A percentile compares a stretch with the other conserved stretches of the same genome.
Evolutionary conservation across 306 rosid genomes (phyloP).

Genomic region (Ziziphus jujuba): DNA sequence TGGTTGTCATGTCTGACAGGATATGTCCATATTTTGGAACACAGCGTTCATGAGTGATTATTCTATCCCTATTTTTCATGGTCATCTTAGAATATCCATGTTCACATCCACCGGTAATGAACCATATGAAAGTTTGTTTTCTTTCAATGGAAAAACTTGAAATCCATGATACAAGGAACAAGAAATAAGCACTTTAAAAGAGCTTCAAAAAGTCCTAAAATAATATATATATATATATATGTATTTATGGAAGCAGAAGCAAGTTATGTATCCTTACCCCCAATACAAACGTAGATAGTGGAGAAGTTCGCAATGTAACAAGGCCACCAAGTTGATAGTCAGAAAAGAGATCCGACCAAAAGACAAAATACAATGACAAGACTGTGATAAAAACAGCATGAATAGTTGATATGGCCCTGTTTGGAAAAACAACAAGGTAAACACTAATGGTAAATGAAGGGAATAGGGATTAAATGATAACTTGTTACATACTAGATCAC

Average conservation of each 20-base stretch:
- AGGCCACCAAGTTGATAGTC: constrained; percentile 40
- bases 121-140: too few relatives aligned
- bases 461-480: constrained; percentile 19
- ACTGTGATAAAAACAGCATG: constrained; percentile 85
- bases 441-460: constrained; percentile 9
- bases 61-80: too few relatives aligned
- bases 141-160: too few relatives aligned
- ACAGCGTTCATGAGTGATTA: too few relatives aligned
- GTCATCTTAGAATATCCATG: too few relatives aligned
- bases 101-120: too few relatives aligned
- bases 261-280: constrained; percentile 58
- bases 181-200: not conserved
- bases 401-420: constrained; percentile 82
- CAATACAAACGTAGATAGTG: constrained; percentile 59
- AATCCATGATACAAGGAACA: not conserved
- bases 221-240: not conserved
- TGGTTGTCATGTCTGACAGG: too few relatives aligned
- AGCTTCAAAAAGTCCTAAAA: not conserved
- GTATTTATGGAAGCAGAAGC: not conserved
- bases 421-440: constrained; percentile 19
- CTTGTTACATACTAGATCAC: constrained; percentile 39
- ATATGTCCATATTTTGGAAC: too few relatives aligned
- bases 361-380: constrained; percentile 74
- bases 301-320: constrained; percentile 58
- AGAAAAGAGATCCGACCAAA: constrained; percentile 74